Base-by-base conservation (phyloP, 2,329 filamentous ascomycete genomes). In the Diaporthe longicolla region DNA sequence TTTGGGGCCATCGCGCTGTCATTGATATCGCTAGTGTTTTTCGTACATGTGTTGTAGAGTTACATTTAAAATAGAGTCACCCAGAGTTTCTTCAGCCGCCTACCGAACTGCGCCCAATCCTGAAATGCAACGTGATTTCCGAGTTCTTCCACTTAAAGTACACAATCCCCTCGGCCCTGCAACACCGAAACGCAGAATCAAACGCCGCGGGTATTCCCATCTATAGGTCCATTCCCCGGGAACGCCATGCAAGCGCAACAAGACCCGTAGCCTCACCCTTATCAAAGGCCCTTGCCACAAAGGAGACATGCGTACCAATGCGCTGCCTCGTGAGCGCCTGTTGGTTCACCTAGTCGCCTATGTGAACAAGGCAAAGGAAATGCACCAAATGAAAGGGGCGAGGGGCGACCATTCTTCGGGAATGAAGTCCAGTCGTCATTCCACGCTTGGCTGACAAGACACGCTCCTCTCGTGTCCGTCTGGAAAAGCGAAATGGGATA, bases 151-250 rank as follows among this genome's bases (percentile, higher is more conserved):
- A 68, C 48, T 54, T 40, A 40, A 48, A 68, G 40, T n/a, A 26
- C 32, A n/a, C 17, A 26, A 52, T 37, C 21, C 17, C 45, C 45
- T 4, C 19, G 13, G 8, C 63, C 45, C 32, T 24, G 35, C 7
- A 61, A 71, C 69, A 48, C 69, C 69, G 35, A 61, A 50, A 71
- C 45, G 19, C 63, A 66, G 21, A 52, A 66, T 66, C 45, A 43
- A 61, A 71, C 55, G 55, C 55, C 55, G 13, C 69, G 69, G 69
- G 55, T 71, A 71, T 71, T 52, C 69, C 69, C 48, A 52, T 61
- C 32, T 61, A 71, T 61, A 40, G 69, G 69, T 70, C 69, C 69
- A 43, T 37, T 50, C 55, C 55, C 69, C 69, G 69, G 69, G 48
- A 71, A 45, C 45, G 29, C 24, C 63, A 71, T 61, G 55, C 32